Percentiles rank a stretch among this genome's conserved stretches.
These are phyloP conservation scores for Pyrenochaeta sp. DNA, from an alignment of 2,329 filamentous ascomycete genomes.

Conservation along the genomic window DNA sequence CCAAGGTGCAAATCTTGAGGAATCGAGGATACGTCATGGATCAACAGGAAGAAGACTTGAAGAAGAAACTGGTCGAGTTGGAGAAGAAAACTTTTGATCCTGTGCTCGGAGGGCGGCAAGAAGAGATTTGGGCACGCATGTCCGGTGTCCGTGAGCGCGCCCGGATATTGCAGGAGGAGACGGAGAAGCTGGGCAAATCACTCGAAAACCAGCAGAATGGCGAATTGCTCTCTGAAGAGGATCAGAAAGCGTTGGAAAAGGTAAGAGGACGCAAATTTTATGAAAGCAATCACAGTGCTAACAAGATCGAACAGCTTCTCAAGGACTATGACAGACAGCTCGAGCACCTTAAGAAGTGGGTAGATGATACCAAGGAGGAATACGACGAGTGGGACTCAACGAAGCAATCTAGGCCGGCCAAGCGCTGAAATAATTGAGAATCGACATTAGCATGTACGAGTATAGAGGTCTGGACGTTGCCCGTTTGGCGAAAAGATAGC, in stretches of 20 bases:
- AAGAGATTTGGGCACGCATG: conserved; percentile 86
- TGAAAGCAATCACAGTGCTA: conserved; percentile 6
- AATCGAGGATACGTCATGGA: conserved; percentile 84
- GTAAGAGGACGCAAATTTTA: conserved; percentile 53
- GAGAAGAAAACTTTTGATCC: conserved; percentile 78
- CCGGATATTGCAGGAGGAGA: conserved; percentile 74
- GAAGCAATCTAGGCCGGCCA: conserved; percentile 34
- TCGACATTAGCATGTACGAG: conserved; percentile 14
- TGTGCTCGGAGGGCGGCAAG: conserved; percentile 75
- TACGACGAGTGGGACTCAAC: conserved; percentile 62
- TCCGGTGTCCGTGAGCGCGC: conserved; percentile 77
- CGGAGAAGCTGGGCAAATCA: conserved; percentile 68
- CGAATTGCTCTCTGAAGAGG: conserved; percentile 69
- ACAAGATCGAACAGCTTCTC: conserved; percentile 64
- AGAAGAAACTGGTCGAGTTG: conserved; percentile 72
- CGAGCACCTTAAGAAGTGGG: conserved; percentile 72
- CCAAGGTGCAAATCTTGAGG: conserved; percentile 79
- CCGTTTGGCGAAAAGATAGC: conserved; percentile 21
- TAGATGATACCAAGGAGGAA: conserved; percentile 65
- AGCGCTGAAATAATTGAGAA: conserved; percentile 20
- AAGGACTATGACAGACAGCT: conserved; percentile 85
- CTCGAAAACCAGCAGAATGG: conserved; percentile 55
- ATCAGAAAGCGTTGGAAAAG: conserved; percentile 76
- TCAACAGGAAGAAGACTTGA: conserved; percentile 78
- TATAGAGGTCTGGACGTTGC: conserved; percentile 19